Evolutionary conservation across 148 eudicot species (phyloP).

Genomic region (Chenopodium formosanum): DNA sequence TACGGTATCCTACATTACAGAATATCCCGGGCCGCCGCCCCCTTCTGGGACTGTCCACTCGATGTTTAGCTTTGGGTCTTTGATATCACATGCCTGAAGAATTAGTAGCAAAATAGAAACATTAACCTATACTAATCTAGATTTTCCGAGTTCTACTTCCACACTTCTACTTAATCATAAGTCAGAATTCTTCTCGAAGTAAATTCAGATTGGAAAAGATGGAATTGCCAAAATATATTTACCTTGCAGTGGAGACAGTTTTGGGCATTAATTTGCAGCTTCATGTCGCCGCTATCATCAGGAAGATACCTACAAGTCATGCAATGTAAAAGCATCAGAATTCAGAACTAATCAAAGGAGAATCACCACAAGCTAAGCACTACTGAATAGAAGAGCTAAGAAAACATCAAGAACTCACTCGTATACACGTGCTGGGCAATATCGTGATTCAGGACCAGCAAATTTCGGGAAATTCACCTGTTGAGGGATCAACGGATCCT

Average conservation of each 20-base stretch:
- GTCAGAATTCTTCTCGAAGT: too few relatives aligned
- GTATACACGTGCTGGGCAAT: slow-evolving; percentile 98
- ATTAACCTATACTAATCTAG: neutral
- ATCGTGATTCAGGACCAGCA: slow-evolving; percentile 88
- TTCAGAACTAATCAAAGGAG: neutral
- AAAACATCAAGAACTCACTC: slow-evolving; percentile 50
- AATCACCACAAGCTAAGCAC: neutral
- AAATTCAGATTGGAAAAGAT: neutral
- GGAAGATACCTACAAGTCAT: slow-evolving; percentile 56
- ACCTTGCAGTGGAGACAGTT: slow-evolving; percentile 99
- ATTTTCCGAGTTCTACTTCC: too few relatives aligned
- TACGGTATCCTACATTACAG: slow-evolving; percentile 59
- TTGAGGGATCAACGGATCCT: slow-evolving; percentile 66
- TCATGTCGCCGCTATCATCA: slow-evolving; percentile 62
- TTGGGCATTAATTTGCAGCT: slow-evolving; percentile 92
- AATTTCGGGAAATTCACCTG: slow-evolving; percentile 60
- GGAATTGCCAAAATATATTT: neutral
- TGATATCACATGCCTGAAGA: slow-evolving; percentile 89
- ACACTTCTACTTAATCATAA: neutral
- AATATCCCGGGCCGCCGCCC: slow-evolving; percentile 94
- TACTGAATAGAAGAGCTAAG: neutral
- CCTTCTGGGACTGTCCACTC: slow-evolving; percentile 98
- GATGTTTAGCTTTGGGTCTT: slow-evolving; percentile 93
- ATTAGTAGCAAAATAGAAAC: neutral
- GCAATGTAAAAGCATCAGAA: slow-evolving; percentile 13